Evolutionary conservation across 257 asterid genomes (phyloP).

Genomic region (Solanum rostratum): DNA sequence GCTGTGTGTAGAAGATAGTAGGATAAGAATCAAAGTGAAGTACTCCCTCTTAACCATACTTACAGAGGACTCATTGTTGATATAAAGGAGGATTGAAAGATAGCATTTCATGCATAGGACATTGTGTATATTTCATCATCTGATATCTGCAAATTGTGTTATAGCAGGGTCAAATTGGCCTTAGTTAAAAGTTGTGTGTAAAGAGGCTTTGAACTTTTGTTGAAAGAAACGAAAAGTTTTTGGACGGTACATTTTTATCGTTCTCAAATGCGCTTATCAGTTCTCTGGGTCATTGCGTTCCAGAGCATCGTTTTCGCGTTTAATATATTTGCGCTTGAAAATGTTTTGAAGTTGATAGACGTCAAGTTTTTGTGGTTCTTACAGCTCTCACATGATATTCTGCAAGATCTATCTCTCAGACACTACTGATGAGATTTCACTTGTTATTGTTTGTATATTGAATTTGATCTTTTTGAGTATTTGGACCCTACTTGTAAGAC

Average conservation of each 20-base stretch:
- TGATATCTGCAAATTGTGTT: not conserved
- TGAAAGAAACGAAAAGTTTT: not conserved
- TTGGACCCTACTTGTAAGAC: no score
- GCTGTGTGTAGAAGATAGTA: constrained; percentile 69
- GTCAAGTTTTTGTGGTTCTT: not conserved
- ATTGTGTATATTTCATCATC: not conserved
- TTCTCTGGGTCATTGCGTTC: not conserved
- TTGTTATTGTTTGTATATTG: no score
- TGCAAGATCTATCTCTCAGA: no score
- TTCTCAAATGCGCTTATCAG: not conserved
- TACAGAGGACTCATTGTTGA: constrained; percentile 57
- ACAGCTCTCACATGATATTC: not conserved
- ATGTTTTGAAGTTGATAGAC: not conserved
- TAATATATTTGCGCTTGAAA: not conserved
- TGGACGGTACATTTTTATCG: not conserved
- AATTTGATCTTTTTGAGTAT: no score
- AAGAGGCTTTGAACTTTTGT: not conserved
- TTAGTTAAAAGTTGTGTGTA: not conserved
- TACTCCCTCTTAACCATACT: constrained; percentile 72
- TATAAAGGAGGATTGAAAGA: constrained; percentile 17
- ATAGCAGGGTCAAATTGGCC: not conserved
- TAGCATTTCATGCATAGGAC: not conserved
- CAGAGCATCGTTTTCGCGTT: not conserved
- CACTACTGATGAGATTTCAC: no score
- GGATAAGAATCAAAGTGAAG: constrained; percentile 63